Percentiles rank a stretch among this genome's conserved stretches.
Evolutionary conservation across 2,329 filamentous ascomycete genomes (phyloP).

Genomic region (Coniochaeta pulveracea): DNA sequence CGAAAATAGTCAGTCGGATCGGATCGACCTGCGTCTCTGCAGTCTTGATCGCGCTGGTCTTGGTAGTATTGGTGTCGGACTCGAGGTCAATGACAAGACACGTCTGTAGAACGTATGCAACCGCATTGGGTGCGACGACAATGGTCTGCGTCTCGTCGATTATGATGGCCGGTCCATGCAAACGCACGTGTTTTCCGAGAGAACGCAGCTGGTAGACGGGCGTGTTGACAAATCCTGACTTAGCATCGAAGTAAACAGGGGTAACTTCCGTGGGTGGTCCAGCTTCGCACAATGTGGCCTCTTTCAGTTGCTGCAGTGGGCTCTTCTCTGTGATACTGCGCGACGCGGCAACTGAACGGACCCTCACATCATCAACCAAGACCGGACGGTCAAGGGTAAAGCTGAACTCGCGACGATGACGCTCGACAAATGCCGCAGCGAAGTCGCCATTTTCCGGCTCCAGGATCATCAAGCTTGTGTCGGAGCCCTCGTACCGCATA

Average conservation of each 20-base stretch:
- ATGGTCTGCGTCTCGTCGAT: slow-evolving; percentile 60
- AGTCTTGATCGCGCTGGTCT: not conserved
- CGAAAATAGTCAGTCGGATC: slow-evolving; percentile 58
- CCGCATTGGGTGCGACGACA: slow-evolving; percentile 52
- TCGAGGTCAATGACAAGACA: slow-evolving; percentile 63
- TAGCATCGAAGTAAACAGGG: slow-evolving; percentile 50
- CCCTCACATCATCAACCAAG: slow-evolving; percentile 61
- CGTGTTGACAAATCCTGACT: slow-evolving; percentile 30
- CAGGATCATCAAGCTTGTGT: slow-evolving; percentile 26
- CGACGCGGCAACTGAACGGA: slow-evolving; percentile 58
- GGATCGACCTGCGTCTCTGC: slow-evolving; percentile 42
- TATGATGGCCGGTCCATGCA: slow-evolving; percentile 55
- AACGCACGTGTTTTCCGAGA: slow-evolving; percentile 44
- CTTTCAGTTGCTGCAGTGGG: slow-evolving; percentile 51
- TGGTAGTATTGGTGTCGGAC: slow-evolving; percentile 23
- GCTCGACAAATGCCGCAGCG: slow-evolving; percentile 53
- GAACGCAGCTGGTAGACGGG: slow-evolving; percentile 57
- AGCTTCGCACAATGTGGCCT: slow-evolving; percentile 35
- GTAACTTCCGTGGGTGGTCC: slow-evolving; percentile 38
- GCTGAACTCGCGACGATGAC: slow-evolving; percentile 62
- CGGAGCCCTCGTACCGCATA: slow-evolving; percentile 29
- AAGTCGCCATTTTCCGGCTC: slow-evolving; percentile 45
- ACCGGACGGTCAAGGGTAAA: slow-evolving; percentile 60
- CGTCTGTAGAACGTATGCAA: slow-evolving; percentile 52
- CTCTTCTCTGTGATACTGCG: slow-evolving; percentile 54